Evolutionary conservation across 2,329 filamentous ascomycete genomes (phyloP).

Genomic region (Aspergillus luchuensis): DNA sequence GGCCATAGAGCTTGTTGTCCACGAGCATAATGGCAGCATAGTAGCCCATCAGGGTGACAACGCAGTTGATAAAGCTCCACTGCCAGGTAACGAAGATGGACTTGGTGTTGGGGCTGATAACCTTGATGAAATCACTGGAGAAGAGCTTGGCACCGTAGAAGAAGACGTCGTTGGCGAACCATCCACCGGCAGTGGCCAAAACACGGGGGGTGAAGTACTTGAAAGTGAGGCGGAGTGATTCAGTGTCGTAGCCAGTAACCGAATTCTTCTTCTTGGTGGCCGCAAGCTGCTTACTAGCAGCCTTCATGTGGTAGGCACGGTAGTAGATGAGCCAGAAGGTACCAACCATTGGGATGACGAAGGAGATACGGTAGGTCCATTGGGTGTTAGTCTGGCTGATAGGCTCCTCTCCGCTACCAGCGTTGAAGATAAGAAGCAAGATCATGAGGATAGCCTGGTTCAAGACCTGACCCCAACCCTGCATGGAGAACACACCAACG

Average conservation of each 20-base stretch:
- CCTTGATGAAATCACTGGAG: constrained; percentile 4
- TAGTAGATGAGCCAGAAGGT: constrained; percentile 9
- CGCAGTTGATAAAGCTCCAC: constrained; percentile 6
- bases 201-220: constrained; percentile 7
- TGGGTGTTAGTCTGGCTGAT: constrained; percentile 4
- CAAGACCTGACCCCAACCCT: constrained; percentile 9
- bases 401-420: constrained; percentile 6
- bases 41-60: constrained; percentile 1
- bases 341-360: constrained; percentile 7
- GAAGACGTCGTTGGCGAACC: constrained; percentile 9
- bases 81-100: constrained; percentile 4
- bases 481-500: constrained; percentile 5
- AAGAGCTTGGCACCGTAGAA: constrained; percentile 10
- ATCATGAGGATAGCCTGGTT: constrained; percentile 9
- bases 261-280: constrained; percentile 8
- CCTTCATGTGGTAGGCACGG: constrained; percentile 12
- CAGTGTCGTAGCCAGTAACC: constrained; percentile 5
- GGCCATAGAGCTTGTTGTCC: constrained; percentile 10
- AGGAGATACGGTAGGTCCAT: constrained; percentile 11
- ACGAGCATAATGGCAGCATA: constrained; percentile 3
- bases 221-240: constrained; percentile 3
- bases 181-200: constrained; percentile 3
- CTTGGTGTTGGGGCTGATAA: constrained; percentile 3
- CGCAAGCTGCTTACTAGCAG: constrained; percentile 7
- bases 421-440: constrained; percentile 9